A percentile compares a stretch with the other conserved stretches of the same genome.
These are phyloP conservation scores for Ceratocystis lukuohia DNA, from an alignment of 2,329 filamentous ascomycete genomes.

Conservation along the genomic window DNA sequence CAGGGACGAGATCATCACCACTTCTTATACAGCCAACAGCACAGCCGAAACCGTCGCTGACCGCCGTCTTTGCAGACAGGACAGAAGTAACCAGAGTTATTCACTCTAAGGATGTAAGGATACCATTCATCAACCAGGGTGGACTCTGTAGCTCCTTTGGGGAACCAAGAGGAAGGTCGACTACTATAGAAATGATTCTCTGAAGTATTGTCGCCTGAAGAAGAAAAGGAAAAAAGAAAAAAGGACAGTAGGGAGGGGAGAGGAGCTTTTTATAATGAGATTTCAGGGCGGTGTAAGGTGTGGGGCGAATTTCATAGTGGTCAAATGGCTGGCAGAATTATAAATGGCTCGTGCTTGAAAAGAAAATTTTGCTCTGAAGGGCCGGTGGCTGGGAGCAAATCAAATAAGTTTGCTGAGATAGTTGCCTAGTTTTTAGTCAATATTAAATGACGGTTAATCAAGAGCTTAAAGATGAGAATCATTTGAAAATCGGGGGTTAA, in stretches of 20 bases:
- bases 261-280: slow-evolving; percentile 12
- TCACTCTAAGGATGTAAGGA: slow-evolving; percentile 87
- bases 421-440: neutral
- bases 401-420: neutral
- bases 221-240: slow-evolving; percentile 18
- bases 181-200: slow-evolving; percentile 98
- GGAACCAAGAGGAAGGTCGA: slow-evolving; percentile 81
- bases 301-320: neutral
- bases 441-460: neutral
- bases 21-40: slow-evolving; percentile 56
- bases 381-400: neutral
- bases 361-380: neutral
- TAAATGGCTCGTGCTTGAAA: neutral
- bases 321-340: neutral
- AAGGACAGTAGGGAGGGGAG: neutral
- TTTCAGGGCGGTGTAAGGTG: neutral
- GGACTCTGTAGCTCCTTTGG: slow-evolving; percentile 84
- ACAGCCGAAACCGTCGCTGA: slow-evolving; percentile 19
- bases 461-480: neutral
- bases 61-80: slow-evolving; percentile 51
- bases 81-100: slow-evolving; percentile 48
- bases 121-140: slow-evolving; percentile 90
- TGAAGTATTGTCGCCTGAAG: slow-evolving; percentile 21
- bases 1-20: slow-evolving; percentile 91
- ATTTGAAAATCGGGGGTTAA: neutral